Percentiles rank a stretch among this genome's conserved stretches.
phyloP scores from a whole-genome alignment of 2,329 filamentous ascomycete species.

The Apiospora hydei region DNA sequence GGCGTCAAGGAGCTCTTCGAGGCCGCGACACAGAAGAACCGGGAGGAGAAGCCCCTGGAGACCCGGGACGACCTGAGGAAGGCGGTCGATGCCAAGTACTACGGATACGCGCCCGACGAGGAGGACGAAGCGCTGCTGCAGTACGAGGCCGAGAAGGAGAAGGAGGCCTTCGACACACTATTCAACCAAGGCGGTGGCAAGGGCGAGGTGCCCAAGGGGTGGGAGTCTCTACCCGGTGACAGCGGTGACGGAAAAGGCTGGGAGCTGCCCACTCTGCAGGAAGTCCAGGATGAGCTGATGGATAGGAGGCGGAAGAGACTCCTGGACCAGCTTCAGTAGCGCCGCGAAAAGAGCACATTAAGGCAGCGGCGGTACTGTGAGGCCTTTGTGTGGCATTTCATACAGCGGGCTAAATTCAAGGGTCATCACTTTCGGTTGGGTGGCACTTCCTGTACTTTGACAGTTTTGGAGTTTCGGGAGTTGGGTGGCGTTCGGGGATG shows the following conservation, averaged over 20 bases:
- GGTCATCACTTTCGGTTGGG: constrained; percentile 15
- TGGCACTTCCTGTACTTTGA: constrained; percentile 12
- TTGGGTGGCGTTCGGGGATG: constrained; percentile 7
- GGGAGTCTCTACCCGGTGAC: constrained; percentile 89
- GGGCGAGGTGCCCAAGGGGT: constrained; percentile 68
- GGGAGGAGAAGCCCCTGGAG: constrained; percentile 69
- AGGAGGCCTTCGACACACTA: constrained; percentile 77
- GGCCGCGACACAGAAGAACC: constrained; percentile 67
- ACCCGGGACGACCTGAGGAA: constrained; percentile 73
- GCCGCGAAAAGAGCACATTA: not conserved
- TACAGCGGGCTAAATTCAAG: constrained; percentile 1
- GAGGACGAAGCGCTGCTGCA: constrained; percentile 82
- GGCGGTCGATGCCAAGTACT: constrained; percentile 92
- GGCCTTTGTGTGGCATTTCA: not conserved
- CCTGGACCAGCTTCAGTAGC: constrained; percentile 74
- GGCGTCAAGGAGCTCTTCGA: constrained; percentile 98
- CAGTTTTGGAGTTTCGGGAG: not conserved
- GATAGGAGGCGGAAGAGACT: constrained; percentile 84
- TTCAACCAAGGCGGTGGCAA: constrained; percentile 59
- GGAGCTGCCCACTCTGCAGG: constrained; percentile 84
- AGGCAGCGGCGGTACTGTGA: not conserved
- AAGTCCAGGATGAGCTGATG: constrained; percentile 93
- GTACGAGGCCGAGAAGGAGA: constrained; percentile 86
- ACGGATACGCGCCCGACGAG: constrained; percentile 92
- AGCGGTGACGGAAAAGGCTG: constrained; percentile 81